These are phyloP conservation scores for Hypericum perforatum DNA, from an alignment of 345 rosid genomes.

Conservation along the genomic window DNA sequence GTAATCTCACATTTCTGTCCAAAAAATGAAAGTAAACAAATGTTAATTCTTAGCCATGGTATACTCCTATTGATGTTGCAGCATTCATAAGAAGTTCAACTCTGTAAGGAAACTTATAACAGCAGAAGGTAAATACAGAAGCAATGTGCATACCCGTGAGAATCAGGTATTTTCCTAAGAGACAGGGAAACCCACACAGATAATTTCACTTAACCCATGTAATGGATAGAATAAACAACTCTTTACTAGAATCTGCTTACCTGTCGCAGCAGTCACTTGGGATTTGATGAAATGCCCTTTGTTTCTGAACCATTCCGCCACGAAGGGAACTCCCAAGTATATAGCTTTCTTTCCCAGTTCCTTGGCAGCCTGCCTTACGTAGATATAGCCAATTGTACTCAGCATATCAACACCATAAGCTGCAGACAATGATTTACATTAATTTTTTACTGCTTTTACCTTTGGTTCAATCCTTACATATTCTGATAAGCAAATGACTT, in stretches of 20 bases:
- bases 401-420: slow-evolving; percentile 94
- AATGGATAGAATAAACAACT: too few species aligned
- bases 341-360: slow-evolving; percentile 92
- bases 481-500: neutral
- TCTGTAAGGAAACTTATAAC: too few species aligned
- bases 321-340: slow-evolving; percentile 75
- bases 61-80: too few species aligned
- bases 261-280: slow-evolving; percentile 97
- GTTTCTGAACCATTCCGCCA: slow-evolving; percentile 98
- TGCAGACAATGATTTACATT: slow-evolving; percentile 25
- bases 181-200: too few species aligned
- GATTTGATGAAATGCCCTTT: slow-evolving; percentile 92
- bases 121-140: too few species aligned
- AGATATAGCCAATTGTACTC: slow-evolving; percentile 89
- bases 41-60: too few species aligned
- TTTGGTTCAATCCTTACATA: neutral
- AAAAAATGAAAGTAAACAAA: too few species aligned
- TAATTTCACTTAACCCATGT: too few species aligned
- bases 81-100: too few species aligned
- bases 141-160: too few species aligned
- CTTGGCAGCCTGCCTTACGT: slow-evolving; percentile 86
- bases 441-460: neutral
- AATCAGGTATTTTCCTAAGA: too few species aligned
- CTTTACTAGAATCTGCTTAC: slow-evolving; percentile 29
- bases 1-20: too few species aligned